These are phyloP conservation scores for Epichloe bromicola DNA, from an alignment of 2,329 filamentous ascomycete genomes.

Conservation along the genomic window DNA sequence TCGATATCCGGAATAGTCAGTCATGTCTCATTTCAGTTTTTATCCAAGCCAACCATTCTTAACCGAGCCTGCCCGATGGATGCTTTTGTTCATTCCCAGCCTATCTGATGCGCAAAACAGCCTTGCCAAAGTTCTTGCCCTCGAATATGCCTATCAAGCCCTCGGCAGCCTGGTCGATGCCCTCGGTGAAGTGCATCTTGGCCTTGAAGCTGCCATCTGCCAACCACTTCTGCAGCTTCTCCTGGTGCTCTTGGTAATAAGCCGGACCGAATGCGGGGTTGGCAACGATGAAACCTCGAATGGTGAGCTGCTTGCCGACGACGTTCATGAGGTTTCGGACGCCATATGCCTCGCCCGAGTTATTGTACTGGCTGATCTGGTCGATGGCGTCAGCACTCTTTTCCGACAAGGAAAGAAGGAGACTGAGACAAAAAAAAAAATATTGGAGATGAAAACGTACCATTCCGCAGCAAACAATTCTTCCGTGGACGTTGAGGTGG, in stretches of 20 bases:
- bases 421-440: neutral
- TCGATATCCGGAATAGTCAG: neutral
- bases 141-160: slow-evolving; percentile 62
- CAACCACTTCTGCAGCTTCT: slow-evolving; percentile 65
- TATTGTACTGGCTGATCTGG: slow-evolving; percentile 67
- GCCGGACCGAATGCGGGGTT: slow-evolving; percentile 52
- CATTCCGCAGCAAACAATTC: slow-evolving; percentile 55
- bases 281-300: slow-evolving; percentile 65
- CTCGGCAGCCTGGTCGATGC: slow-evolving; percentile 67
- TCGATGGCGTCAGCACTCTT: neutral
- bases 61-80: no score
- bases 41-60: no score
- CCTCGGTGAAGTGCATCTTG: slow-evolving; percentile 53
- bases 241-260: slow-evolving; percentile 58
- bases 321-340: slow-evolving; percentile 53
- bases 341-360: slow-evolving; percentile 41
- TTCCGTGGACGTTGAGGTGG: slow-evolving; percentile 45
- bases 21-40: neutral
- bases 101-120: slow-evolving; percentile 36
- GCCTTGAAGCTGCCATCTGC: slow-evolving; percentile 62
- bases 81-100: no score
- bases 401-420: neutral
- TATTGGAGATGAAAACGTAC: slow-evolving; percentile 17
- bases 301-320: slow-evolving; percentile 53
- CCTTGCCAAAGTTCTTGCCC: slow-evolving; percentile 80